phyloP scores from a whole-genome alignment of 352 stramenopile genomes.

The Globisporangium rhizosaccharum region DNA sequence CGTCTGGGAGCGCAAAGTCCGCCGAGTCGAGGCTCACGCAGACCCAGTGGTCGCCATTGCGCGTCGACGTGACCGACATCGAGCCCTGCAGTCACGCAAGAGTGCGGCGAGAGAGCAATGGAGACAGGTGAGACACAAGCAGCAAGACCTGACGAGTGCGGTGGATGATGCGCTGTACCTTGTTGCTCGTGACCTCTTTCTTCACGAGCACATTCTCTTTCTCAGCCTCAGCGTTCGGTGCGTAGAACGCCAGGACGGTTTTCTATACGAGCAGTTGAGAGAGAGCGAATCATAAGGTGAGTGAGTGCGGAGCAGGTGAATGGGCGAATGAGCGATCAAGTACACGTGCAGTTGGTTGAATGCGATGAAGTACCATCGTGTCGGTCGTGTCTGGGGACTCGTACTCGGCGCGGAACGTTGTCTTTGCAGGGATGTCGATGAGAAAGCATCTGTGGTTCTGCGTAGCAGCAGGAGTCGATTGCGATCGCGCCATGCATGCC shows the following conservation, averaged over 20 bases:
- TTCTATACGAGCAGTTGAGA: constrained; percentile 25
- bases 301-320: neutral
- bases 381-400: constrained; percentile 82
- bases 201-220: constrained; percentile 48
- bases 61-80: constrained; percentile 57
- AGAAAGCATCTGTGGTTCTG: constrained; percentile 77
- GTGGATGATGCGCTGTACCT: constrained; percentile 22
- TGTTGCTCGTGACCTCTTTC: constrained; percentile 46
- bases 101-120: neutral
- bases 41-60: constrained; percentile 67
- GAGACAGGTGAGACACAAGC: neutral
- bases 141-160: neutral
- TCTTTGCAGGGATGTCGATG: constrained; percentile 68
- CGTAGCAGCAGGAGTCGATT: neutral
- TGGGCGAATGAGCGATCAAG: neutral
- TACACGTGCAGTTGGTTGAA: neutral
- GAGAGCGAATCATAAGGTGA: neutral
- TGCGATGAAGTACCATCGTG: constrained; percentile 36
- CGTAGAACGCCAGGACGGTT: constrained; percentile 58
- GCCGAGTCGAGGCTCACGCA: constrained; percentile 65
- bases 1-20: constrained; percentile 53
- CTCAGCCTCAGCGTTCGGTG: constrained; percentile 30
- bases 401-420: constrained; percentile 74
- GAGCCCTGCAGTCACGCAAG: constrained; percentile 29
- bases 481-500: neutral